phyloP scores from a whole-genome alignment of 257 asterid genomes.

The Salvia splendens region DNA sequence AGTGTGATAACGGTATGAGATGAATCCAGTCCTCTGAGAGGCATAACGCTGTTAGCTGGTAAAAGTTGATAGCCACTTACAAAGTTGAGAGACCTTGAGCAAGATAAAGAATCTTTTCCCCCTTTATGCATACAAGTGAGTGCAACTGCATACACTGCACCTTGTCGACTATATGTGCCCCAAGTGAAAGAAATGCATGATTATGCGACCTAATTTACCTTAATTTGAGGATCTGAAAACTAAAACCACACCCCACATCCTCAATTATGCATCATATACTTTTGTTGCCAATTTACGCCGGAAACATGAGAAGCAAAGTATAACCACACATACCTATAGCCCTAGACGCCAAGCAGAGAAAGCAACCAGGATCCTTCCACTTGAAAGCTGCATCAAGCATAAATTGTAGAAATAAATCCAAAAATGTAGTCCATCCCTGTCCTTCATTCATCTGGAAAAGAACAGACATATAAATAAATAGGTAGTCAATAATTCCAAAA shows the following conservation, averaged over 20 bases:
- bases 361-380: constrained; percentile 6
- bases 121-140: too few species aligned
- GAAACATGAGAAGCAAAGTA: background rate
- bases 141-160: too few species aligned
- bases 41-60: too few species aligned
- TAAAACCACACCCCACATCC: background rate
- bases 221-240: background rate
- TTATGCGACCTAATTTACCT: background rate
- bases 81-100: background rate
- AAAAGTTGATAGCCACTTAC: background rate
- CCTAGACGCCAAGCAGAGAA: background rate
- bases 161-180: background rate
- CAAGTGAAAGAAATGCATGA: background rate
- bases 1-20: too few species aligned
- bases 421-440: too few species aligned
- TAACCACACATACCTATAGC: constrained; percentile 7
- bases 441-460: too few species aligned
- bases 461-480: background rate
- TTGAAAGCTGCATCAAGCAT: constrained; percentile 16
- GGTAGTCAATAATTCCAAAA: background rate
- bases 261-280: background rate
- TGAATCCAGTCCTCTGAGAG: too few species aligned
- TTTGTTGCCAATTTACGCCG: background rate
- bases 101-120: background rate
- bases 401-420: background rate